These are phyloP conservation scores for Clitopilus passeckerianus DNA, from an alignment of 768 basidiomycete genomes.

Conservation along the genomic window DNA sequence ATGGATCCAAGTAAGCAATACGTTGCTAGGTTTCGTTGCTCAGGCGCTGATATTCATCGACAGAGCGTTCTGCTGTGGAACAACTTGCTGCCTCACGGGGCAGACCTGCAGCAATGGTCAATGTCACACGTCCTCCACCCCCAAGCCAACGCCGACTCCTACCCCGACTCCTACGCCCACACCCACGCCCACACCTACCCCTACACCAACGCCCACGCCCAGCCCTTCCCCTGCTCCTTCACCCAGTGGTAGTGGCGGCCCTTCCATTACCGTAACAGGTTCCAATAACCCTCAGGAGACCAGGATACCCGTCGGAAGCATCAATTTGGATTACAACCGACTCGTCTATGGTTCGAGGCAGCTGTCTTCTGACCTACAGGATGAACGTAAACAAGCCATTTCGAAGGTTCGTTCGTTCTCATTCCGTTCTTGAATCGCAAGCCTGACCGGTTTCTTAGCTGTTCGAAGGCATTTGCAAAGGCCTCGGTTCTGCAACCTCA, in stretches of 20 bases:
- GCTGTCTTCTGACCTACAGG: not conserved
- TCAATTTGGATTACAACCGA: not conserved
- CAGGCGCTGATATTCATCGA: not conserved
- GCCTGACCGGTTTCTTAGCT: not conserved
- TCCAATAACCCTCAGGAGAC: not conserved
- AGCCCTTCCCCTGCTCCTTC: not conserved
- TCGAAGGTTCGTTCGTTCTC: not conserved
- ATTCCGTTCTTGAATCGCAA: not conserved
- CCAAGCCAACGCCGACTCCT: not conserved
- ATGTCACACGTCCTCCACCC: not conserved
- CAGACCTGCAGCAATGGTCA: not conserved
- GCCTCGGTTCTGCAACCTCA: not conserved
- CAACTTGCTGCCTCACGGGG: not conserved
- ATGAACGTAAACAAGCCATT: not conserved
- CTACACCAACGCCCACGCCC: not conserved
- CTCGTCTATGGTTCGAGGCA: not conserved
- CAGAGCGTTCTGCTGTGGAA: conserved; percentile 1
- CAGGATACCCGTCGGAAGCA: not conserved
- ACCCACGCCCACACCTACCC: not conserved
- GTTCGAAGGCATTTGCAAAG: conserved; percentile 1
- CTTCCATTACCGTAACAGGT: not conserved
- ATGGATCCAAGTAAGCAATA: conserved; percentile 1
- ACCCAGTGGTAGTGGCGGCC: not conserved
- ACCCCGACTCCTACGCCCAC: not conserved
- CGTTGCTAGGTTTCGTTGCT: not conserved